A percentile compares a stretch with the other conserved stretches of the same genome.
Evolutionary conservation across 768 basidiomycete species (phyloP).

Genomic region (Russula sp.): DNA sequence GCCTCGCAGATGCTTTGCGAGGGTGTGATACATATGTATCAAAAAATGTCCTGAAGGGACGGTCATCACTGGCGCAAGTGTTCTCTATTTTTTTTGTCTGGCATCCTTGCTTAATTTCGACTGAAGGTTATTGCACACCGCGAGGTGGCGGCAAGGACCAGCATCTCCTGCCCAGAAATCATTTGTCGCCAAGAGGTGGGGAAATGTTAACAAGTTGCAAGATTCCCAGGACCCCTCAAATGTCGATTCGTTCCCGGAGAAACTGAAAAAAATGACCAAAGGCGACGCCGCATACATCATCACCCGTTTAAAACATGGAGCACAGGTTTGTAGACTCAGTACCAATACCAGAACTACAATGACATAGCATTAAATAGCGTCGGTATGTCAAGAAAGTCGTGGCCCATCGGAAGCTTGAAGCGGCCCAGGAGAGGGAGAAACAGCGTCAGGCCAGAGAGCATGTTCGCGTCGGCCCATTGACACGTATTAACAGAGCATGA

Average conservation of each 20-base stretch:
- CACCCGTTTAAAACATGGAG: slow-evolving; percentile 72
- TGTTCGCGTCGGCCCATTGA: slow-evolving; percentile 60
- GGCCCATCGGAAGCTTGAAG: slow-evolving; percentile 39
- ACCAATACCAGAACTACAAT: background rate
- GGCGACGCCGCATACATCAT: slow-evolving; percentile 80
- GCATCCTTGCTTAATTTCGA: slow-evolving; percentile 10
- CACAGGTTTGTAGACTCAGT: slow-evolving; percentile 46
- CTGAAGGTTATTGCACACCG: slow-evolving; percentile 56
- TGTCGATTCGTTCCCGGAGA: slow-evolving; percentile 34
- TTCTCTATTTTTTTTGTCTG: slow-evolving; percentile 6
- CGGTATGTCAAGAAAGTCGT: slow-evolving; percentile 56
- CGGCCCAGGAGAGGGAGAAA: slow-evolving; percentile 47
- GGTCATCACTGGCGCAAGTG: slow-evolving; percentile 49
- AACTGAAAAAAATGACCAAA: slow-evolving; percentile 55
- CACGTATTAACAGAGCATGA: slow-evolving; percentile 22
- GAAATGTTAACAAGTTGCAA: slow-evolving; percentile 33
- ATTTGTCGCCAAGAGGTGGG: slow-evolving; percentile 54
- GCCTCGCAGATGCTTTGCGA: slow-evolving; percentile 57
- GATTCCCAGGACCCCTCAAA: slow-evolving; percentile 30
- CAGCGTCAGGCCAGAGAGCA: slow-evolving; percentile 49
- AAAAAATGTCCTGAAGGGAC: slow-evolving; percentile 53
- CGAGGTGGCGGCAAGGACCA: slow-evolving; percentile 60
- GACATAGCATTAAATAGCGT: slow-evolving; percentile 39
- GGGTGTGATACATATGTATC: slow-evolving; percentile 67
- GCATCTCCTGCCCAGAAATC: slow-evolving; percentile 61